Base-by-base conservation (phyloP, 2,329 filamentous ascomycete genomes). In the Fusarium sp. region DNA sequence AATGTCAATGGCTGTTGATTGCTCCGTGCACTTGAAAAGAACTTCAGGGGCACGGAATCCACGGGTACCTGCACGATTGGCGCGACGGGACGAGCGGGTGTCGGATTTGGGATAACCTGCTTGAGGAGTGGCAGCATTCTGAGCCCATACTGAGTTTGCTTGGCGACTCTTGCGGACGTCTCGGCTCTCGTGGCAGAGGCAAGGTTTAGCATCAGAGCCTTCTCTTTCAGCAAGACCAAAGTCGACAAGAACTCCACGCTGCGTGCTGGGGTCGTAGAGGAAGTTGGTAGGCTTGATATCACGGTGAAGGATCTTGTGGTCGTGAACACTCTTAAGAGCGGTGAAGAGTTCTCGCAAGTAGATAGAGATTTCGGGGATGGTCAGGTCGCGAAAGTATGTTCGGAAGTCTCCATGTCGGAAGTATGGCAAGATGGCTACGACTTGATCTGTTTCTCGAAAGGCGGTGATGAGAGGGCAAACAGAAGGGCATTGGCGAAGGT, bases 241-340 rank as follows among this genome's bases (percentile, higher is more conserved):
- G 78, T 99, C 96, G n/a, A 99, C 96, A 1, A 99, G 87, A 3
- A 99, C 95, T 43, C 96, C 96, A 59, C 93, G 90, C 74, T 91
- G 89, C 45, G 90, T 89, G 14, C 89, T 83, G 1, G 93, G 93
- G 71, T 97, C 94, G 82, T 98, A 98, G 42, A 98, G 87, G 75
- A 98, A 98, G 78, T 98, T 98, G 24, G 97, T 99, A 8, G 96
- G 96, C 78, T 98, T 98, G 78, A 98, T 97, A 77, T 98, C 95
- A 70, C 95, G 90, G 78, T 99, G 96, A 22, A 99, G 88, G 64
- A 99, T 98, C 43, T 89, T 87, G 76, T 93, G 89, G 8, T 89
- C 87, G 79, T 99, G 96, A 7, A 98, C 95, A 43, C 92, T 91
- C 49, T 88, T 86, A 14, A 99, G 86, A 1, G 95, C 96, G 3